Evolutionary conservation across 345 rosid genomes (phyloP).

Genomic region (Kandelia obovata): DNA sequence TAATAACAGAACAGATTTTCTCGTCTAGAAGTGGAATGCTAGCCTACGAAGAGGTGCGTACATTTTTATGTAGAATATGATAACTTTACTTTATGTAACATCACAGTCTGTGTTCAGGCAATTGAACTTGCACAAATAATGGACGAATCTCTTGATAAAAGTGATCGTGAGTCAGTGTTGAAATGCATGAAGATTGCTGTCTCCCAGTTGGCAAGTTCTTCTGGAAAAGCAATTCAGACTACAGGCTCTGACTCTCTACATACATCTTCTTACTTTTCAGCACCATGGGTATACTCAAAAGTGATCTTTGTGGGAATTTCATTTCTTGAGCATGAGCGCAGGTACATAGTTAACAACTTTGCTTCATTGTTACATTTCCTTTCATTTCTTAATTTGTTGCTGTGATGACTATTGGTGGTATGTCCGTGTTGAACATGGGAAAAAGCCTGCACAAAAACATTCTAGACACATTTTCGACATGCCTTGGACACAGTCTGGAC

Average conservation of each 20-base stretch:
- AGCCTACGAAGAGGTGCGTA: constrained; percentile 85
- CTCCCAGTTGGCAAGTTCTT: constrained; percentile 37
- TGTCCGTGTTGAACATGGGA: no score
- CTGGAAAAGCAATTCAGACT: constrained; percentile 25
- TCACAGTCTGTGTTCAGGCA: constrained; percentile 46
- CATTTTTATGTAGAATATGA: constrained; percentile 15
- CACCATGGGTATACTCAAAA: constrained; percentile 83
- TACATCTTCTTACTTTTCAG: constrained; percentile 49
- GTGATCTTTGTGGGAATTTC: constrained; percentile 77
- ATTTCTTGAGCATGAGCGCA: constrained; percentile 69
- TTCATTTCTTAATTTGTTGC: no score
- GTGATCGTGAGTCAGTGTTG: constrained; percentile 43
- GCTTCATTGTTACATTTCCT: no score
- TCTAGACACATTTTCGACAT: no score
- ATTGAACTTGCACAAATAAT: constrained; percentile 86
- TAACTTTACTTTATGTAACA: constrained; percentile 11
- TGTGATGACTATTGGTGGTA: no score
- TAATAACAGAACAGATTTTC: constrained; percentile 55
- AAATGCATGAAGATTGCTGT: constrained; percentile 67
- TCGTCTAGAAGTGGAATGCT: constrained; percentile 44
- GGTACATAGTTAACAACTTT: constrained; percentile 45
- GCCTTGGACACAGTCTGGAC: no score
- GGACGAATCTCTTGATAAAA: constrained; percentile 78
- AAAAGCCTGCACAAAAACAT: no score
- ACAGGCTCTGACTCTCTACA: constrained; percentile 24